Evolutionary conservation across 176 grass and related monocot genomes (phyloP), one percentile per base, ranked within the genome.

Genomic region (Avena atlantica): DNA sequence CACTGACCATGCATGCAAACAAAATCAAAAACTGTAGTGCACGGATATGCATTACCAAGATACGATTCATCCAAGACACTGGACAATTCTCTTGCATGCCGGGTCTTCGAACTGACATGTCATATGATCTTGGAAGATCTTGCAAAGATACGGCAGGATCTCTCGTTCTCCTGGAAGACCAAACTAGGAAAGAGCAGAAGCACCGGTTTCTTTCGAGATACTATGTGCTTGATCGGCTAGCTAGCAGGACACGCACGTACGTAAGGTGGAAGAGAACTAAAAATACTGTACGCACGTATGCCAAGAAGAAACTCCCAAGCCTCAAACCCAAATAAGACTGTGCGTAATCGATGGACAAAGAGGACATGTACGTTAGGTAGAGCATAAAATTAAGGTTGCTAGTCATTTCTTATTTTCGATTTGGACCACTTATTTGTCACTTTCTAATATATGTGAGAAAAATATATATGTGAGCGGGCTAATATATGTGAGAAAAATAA

Each of bases 101-200:
- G 12, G 72, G 74, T 87, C 85, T 45, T 73, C 25, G 56, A 74
- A 87, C 40, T 74, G 80, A 73, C 24, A 79, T 74, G 72, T 37
- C 72, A 82, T 69, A 83, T 79, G 79, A 13, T 90, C 89, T 3
- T 20, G 20, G 24, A 67, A 78, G 72, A 90, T 90, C 84, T 42
- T 65, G 64, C 23, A 2, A 83, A 83, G 89, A 83, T 87, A 29
- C 34, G 45, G 55, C 55, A 78, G 74, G 48, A 87, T 87, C 45
- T 64, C 63, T 62, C 37, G 12, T 61, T 83, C 23, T 56, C 64
- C 17, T 52, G 3, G 55, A 65, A 3, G 45, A 83, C 74, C 63
- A 34, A 17, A 36, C 45, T 55, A 23, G 56, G 47, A 63, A 56
- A 65, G 13, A 72, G 66, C 47, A 51, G 42, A 84, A 74, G 44